A percentile compares a stretch with the other conserved stretches of the same genome.
Conservation (phyloP, 768 basidiomycete genomes). For the Agrocybe chaxingu region DNA sequence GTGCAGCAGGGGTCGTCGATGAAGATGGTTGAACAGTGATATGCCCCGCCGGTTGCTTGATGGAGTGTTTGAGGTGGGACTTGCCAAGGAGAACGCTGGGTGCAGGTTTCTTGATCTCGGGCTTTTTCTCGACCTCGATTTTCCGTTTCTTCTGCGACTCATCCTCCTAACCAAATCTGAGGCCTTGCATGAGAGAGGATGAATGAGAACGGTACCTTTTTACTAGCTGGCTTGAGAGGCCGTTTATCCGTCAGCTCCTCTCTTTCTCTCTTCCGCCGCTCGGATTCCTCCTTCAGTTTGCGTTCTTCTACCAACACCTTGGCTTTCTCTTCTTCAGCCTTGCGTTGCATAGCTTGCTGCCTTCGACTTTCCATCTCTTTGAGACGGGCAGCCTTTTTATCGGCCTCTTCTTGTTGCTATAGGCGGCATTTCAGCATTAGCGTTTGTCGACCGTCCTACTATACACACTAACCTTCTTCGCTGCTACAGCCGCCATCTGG, state of each 20-base stretch:
- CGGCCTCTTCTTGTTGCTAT: slow-evolving; percentile 87
- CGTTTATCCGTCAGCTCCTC: slow-evolving; percentile 76
- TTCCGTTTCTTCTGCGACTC: slow-evolving; percentile 74
- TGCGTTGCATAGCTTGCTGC: slow-evolving; percentile 66
- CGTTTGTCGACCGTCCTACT: neutral
- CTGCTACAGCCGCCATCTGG: slow-evolving; percentile 77
- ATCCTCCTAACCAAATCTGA: slow-evolving; percentile 47
- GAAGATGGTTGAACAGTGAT: slow-evolving; percentile 18
- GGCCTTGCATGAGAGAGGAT: slow-evolving; percentile 1
- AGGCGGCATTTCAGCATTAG: slow-evolving; percentile 1
- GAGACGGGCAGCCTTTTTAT: slow-evolving; percentile 69
- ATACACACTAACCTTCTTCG: slow-evolving; percentile 72
- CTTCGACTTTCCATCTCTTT: slow-evolving; percentile 84
- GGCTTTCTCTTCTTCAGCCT: slow-evolving; percentile 74
- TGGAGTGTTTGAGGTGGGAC: slow-evolving; percentile 42
- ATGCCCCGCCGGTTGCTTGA: slow-evolving; percentile 30
- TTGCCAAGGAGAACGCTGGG: slow-evolving; percentile 43
- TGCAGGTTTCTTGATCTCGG: slow-evolving; percentile 52
- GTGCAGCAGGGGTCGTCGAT: slow-evolving; percentile 15
- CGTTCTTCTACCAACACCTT: slow-evolving; percentile 64
- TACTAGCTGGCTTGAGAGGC: slow-evolving; percentile 48
- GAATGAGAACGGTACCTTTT: slow-evolving; percentile 45
- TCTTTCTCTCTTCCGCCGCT: slow-evolving; percentile 78
- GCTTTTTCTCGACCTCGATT: slow-evolving; percentile 55
- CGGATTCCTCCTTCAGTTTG: slow-evolving; percentile 69